phyloP scores from a whole-genome alignment of 257 asterid genomes.

The Cruciata laevipes region DNA sequence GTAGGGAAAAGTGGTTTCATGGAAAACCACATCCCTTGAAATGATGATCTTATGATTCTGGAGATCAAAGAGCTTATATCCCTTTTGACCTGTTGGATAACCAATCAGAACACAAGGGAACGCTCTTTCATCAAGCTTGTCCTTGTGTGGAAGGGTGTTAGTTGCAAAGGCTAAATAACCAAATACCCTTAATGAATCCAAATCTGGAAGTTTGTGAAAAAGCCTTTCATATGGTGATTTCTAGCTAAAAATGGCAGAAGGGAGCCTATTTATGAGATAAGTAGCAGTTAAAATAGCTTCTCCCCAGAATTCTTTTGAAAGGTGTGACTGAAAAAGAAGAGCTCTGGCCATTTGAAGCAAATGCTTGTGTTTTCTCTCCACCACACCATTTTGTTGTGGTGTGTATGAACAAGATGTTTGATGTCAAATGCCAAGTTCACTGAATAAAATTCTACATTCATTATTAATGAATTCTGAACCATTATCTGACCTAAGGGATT shows the following conservation, averaged over 20 bases:
- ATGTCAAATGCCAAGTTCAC: neutral
- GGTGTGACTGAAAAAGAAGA: neutral
- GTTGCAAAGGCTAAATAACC: neutral
- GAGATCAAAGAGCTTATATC: neutral
- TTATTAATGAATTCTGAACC: neutral
- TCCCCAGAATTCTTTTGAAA: neutral
- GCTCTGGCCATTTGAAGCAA: neutral
- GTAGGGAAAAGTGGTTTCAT: neutral
- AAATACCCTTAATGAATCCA: neutral
- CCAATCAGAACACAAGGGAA: neutral
- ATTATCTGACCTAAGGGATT: neutral
- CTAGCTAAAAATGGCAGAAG: neutral
- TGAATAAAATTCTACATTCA: neutral
- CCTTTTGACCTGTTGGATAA: neutral
- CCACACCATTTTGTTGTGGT: neutral
- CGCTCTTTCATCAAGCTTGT: neutral
- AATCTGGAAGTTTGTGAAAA: neutral
- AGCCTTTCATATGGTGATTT: neutral
- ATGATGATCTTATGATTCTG: neutral
- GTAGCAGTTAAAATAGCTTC: neutral
- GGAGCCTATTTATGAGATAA: neutral
- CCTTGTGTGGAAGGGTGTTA: neutral
- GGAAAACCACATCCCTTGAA: neutral
- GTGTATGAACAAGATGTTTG: neutral
- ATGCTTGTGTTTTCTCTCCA: neutral